Percentiles rank a stretch among this genome's conserved stretches.
These are phyloP conservation scores for Dactylellina leptospora DNA, from an alignment of 2,329 filamentous ascomycete species.

Conservation along the genomic window DNA sequence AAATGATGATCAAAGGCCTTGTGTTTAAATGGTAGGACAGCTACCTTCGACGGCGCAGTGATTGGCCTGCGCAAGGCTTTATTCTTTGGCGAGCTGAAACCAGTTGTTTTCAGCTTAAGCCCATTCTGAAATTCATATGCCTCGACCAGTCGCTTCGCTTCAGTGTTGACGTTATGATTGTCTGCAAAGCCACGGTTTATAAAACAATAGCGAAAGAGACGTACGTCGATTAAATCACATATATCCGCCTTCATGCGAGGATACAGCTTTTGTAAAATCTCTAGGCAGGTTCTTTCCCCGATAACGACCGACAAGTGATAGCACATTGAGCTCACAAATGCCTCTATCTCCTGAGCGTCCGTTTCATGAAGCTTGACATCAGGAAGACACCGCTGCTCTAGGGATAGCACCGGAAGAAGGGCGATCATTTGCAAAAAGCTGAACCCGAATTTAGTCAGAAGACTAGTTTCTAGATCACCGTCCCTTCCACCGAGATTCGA, in stretches of 20 bases:
- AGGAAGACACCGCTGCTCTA: slow-evolving; percentile 21
- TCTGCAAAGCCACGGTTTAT: slow-evolving; percentile 5
- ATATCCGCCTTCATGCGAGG: slow-evolving; percentile 3
- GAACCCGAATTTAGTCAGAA: slow-evolving; percentile 10
- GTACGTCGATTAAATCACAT: slow-evolving; percentile 31
- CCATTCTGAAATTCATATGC: slow-evolving; percentile 19
- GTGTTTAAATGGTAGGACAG: slow-evolving; percentile 40
- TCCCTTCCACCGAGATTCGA: neutral
- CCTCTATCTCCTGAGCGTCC: neutral
- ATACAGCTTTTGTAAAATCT: slow-evolving; percentile 1
- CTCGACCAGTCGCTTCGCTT: neutral
- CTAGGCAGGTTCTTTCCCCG: neutral
- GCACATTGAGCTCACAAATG: slow-evolving; percentile 19
- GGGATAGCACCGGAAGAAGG: slow-evolving; percentile 1
- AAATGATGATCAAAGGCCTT: slow-evolving; percentile 30
- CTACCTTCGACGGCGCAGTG: too few species aligned
- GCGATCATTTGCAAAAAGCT: slow-evolving; percentile 10
- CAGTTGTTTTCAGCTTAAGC: too few species aligned
- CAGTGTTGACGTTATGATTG: neutral
- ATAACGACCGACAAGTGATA: slow-evolving; percentile 13
- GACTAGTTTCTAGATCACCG: neutral
- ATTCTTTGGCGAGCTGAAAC: too few species aligned
- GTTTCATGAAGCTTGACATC: slow-evolving; percentile 5
- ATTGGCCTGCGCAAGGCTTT: too few species aligned
- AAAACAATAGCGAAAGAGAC: slow-evolving; percentile 38